Conservation (phyloP, 2,329 filamentous ascomycete species). For the Aspergillus novoparasiticus region DNA sequence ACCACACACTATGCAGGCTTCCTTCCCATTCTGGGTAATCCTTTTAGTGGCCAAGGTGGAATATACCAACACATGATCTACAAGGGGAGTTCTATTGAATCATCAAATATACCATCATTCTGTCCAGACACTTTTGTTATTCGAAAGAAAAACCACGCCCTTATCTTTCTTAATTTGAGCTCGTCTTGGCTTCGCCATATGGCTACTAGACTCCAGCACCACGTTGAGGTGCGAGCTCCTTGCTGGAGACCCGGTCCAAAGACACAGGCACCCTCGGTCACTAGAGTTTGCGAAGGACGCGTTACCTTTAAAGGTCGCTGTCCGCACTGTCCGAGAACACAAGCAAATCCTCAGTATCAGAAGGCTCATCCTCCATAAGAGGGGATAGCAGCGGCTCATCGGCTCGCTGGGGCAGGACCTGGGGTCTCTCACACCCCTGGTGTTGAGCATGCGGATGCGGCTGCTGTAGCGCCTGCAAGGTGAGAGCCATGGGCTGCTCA, state of each 20-base stretch:
- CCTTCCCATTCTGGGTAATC: too few relatives aligned
- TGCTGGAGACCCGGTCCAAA: background rate
- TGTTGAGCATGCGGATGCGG: background rate
- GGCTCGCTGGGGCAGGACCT: background rate
- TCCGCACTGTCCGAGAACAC: too few relatives aligned
- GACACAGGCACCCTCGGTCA: background rate
- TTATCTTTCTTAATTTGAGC: background rate
- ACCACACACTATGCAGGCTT: too few relatives aligned
- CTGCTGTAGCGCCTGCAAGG: background rate
- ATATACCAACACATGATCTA: too few relatives aligned
- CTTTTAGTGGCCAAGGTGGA: too few relatives aligned
- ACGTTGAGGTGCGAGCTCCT: background rate
- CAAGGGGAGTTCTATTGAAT: too few relatives aligned
- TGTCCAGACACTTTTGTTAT: too few relatives aligned
- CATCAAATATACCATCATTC: too few relatives aligned
- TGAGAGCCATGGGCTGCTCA: background rate
- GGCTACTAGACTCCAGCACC: background rate
- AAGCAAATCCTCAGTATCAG: too few relatives aligned
- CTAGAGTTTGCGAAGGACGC: background rate
- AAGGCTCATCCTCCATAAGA: too few relatives aligned
- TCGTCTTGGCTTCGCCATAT: background rate
- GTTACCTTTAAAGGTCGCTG: background rate
- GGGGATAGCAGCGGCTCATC: background rate
- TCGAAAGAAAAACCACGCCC: too few relatives aligned
- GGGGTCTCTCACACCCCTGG: background rate